Percentiles rank a stretch among this genome's conserved stretches.
Evolutionary conservation across 192 early-diverging fungal genomes (phyloP).

Genomic region (Umbelopsis vinacea): DNA sequence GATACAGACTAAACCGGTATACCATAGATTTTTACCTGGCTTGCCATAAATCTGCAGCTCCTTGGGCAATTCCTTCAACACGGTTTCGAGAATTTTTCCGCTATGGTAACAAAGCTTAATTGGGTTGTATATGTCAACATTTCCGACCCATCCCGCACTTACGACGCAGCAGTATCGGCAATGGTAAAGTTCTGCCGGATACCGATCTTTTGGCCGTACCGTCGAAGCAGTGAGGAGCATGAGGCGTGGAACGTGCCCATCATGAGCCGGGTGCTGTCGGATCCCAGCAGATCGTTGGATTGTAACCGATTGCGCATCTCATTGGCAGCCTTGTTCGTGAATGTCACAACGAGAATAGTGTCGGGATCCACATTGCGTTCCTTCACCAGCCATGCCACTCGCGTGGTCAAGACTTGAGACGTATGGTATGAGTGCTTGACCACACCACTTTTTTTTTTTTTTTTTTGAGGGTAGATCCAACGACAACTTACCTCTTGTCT

Average conservation of each 20-base stretch:
- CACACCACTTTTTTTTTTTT: background rate
- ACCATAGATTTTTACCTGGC: background rate
- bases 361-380: slow-evolving; percentile 11
- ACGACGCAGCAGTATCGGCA: slow-evolving; percentile 21
- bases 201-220: background rate
- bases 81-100: too few relatives aligned
- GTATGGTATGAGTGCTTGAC: background rate
- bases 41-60: background rate
- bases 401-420: slow-evolving; percentile 29
- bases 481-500: slow-evolving; percentile 34
- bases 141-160: background rate
- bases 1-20: too few relatives aligned
- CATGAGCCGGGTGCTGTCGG: slow-evolving; percentile 1
- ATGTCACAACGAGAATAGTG: slow-evolving; percentile 34
- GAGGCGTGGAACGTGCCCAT: slow-evolving; percentile 42
- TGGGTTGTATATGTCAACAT: too few relatives aligned
- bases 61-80: slow-evolving; percentile 4
- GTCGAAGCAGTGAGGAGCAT: slow-evolving; percentile 22
- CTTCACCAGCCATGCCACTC: slow-evolving; percentile 35
- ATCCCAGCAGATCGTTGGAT: background rate
- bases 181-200: slow-evolving; percentile 35
- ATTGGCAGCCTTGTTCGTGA: slow-evolving; percentile 43
- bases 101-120: too few relatives aligned
- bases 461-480: too few relatives aligned
- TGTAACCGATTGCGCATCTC: slow-evolving; percentile 35